These are phyloP conservation scores for Rhododendron griersonianum DNA, from an alignment of 148 eudicot genomes.

Conservation along the genomic window DNA sequence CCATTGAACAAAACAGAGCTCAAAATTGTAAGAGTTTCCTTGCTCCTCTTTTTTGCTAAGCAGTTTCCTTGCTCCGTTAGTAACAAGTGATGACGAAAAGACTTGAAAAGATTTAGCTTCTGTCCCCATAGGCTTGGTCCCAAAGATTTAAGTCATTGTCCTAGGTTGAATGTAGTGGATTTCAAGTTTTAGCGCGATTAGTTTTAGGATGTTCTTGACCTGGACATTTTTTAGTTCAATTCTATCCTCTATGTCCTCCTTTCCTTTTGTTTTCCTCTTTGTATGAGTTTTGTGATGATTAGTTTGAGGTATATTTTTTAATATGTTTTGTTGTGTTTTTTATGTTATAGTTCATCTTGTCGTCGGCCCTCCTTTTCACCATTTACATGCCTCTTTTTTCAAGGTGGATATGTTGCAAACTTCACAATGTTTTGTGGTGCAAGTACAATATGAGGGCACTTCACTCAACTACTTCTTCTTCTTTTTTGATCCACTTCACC, in stretches of 20 bases:
- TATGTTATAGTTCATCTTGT: not conserved
- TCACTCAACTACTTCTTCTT: not conserved
- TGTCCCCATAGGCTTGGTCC: too few relatives aligned
- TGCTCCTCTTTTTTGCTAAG: too few relatives aligned
- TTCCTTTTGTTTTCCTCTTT: not conserved
- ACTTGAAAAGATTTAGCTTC: too few relatives aligned
- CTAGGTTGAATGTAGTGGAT: too few relatives aligned
- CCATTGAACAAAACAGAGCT: too few relatives aligned
- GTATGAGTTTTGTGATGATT: not conserved
- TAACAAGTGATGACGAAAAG: too few relatives aligned
- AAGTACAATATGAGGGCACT: not conserved
- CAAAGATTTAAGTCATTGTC: too few relatives aligned
- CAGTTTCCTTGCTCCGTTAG: too few relatives aligned
- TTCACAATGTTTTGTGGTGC: not conserved
- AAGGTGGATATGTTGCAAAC: not conserved
- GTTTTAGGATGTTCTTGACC: not conserved
- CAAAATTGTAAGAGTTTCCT: too few relatives aligned
- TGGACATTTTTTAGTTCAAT: not conserved
- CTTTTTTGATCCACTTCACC: too few relatives aligned
- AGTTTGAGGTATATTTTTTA: not conserved
- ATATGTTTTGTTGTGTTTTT: not conserved
- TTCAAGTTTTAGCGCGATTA: too few relatives aligned
- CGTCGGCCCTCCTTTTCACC: not conserved
- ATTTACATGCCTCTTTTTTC: not conserved
- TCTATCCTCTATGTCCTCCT: not conserved